Evolutionary conservation across 2,329 filamentous ascomycete genomes (phyloP).

Genomic region (Alternaria alternata): DNA sequence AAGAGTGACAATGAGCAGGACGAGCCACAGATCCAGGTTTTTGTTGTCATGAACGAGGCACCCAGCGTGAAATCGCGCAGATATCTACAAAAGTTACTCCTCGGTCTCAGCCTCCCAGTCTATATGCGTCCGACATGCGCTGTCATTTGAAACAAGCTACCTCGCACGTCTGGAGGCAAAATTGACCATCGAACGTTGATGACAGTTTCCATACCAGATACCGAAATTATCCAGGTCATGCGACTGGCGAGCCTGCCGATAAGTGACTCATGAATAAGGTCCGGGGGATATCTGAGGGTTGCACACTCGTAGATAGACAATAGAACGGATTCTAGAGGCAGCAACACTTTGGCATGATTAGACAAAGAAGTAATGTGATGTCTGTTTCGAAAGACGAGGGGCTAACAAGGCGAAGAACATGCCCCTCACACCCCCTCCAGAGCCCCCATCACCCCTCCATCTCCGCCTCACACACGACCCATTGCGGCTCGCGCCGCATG

Average conservation of each 20-base stretch:
- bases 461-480: constrained; percentile 15
- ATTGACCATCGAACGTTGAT: neutral
- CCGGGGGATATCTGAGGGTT: neutral
- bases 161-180: neutral
- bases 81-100: neutral
- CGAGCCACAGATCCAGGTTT: neutral
- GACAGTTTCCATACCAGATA: neutral
- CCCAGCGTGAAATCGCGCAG: neutral
- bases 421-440: constrained; percentile 1
- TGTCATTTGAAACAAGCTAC: neutral
- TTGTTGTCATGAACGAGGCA: neutral
- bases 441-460: constrained; percentile 9
- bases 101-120: neutral
- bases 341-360: constrained; percentile 9
- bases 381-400: constrained; percentile 20
- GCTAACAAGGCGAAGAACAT: constrained; percentile 10
- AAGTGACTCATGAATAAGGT: constrained; percentile 5
- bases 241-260: neutral
- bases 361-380: constrained; percentile 19
- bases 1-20: neutral
- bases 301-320: neutral
- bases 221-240: constrained; percentile 2
- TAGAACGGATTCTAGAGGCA: neutral
- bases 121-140: constrained; percentile 7
- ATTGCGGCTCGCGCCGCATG: constrained; percentile 28